Evolutionary conservation across 176 grass and related monocot species (phyloP).

Genomic region (Musa beccarii): DNA sequence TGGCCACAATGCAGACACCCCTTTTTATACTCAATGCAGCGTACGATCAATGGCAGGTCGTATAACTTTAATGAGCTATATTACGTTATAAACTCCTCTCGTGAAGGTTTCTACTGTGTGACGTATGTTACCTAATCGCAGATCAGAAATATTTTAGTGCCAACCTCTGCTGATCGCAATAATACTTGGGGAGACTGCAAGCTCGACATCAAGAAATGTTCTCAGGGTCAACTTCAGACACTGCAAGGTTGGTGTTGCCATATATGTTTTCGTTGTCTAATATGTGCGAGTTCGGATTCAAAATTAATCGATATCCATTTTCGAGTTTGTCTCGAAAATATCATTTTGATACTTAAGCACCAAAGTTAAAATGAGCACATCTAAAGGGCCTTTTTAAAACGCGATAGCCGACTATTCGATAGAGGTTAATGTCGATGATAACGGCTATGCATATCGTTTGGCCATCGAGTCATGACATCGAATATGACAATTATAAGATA

Average conservation of each 20-base stretch:
- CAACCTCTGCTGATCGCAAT: constrained; percentile 46
- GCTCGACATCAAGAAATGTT: constrained; percentile 56
- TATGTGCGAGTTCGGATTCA: not conserved
- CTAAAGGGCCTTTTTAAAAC: too few species aligned
- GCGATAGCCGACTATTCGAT: too few species aligned
- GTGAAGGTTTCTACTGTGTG: not conserved
- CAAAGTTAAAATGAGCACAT: too few species aligned
- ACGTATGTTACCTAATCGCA: constrained; percentile 14
- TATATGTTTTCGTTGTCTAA: not conserved
- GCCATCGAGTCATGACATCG: too few species aligned
- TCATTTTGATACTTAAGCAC: too few species aligned
- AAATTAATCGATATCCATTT: not conserved
- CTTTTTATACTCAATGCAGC: constrained; percentile 91
- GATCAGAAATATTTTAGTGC: constrained; percentile 81
- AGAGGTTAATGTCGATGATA: too few species aligned
- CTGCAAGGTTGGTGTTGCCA: constrained; percentile 46
- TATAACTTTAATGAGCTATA: not conserved
- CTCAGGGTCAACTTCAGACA: constrained; percentile 44
- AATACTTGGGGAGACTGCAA: constrained; percentile 68
- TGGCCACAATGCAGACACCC: constrained; percentile 57
- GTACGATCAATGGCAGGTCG: constrained; percentile 96
- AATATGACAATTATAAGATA: too few species aligned
- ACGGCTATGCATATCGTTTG: too few species aligned
- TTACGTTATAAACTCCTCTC: not conserved
- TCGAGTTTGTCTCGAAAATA: not conserved